Evolutionary conservation across 805 yeast genomes (phyloP), one percentile per base, ranked within the genome.

Genomic region (Lipomyces yamadae): DNA sequence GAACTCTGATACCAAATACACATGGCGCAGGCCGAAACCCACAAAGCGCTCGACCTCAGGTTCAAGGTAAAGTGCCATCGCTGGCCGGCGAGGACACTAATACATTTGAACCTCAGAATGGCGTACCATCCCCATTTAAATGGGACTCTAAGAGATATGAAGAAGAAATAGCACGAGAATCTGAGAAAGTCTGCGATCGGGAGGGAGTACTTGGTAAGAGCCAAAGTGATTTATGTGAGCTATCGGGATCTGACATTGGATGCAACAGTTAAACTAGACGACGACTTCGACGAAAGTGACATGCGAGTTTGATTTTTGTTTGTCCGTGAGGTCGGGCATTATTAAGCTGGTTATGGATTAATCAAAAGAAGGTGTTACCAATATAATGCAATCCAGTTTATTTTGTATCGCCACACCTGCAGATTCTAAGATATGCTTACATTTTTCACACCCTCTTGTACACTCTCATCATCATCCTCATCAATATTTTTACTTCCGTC

Each of bases 401-500:
- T 39, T 50, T 34, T 34, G 54, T 52, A 11, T 45, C 32, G 24
- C 37, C 3, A 4, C 32, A 34, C 30, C 5, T 10, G n/a, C 18
- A 58, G 13, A 42, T 42, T n/a, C 54, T 61, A 55, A 42, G 53
- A 61, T 55, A 61, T 57, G 34, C 8, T 24, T 15, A 61, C 18
- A 6, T 37, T 39, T 32, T 60, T 33, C 29, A 62, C 56, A 4
- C 65, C 48, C 53, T 33, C n/a, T 13, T 33, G 53, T 32, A 34
- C n/a, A 57, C 61, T 13, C 54, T 37, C 53, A n/a, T 62, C 68
- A n/a, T 76, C 80, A 2, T 76, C 85, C 4, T 81, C 86, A 13
- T 24, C 83, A 56, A 83, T 88, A 55, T 86, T 93, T 32, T 80
- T 87, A 45, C 85, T 88, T 61, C 88, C 88, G 54, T 90, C 96